Evolutionary conservation across 768 basidiomycete genomes (phyloP), one percentile per base, ranked within the genome.

Genomic region (Strobilomyces dryophilus): DNA sequence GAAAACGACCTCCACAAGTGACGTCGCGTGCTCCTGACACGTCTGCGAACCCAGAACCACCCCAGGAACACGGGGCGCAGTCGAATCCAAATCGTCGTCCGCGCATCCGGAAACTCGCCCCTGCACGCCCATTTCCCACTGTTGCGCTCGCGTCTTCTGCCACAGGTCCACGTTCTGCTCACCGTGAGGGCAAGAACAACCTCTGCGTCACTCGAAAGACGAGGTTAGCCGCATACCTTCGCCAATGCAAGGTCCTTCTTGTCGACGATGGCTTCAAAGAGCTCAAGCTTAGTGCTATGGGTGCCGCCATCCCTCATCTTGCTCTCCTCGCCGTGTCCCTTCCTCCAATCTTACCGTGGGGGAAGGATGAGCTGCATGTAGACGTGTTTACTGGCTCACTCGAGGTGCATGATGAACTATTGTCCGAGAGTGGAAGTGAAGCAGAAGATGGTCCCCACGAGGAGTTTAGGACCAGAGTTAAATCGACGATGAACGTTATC

Each of bases 251-350:
- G 61, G 78, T 83, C 53, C 69, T 85, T 27, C 69, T 92, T 42
- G 63, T 90, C 42, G 79, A 83, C 41, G 83, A 92, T 57, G 90
- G 87, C 84, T 90, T 89, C 63, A 86, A 86, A 57, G 83, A 80
- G 5, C 68, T 95, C 31, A 81, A 84, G 66, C 69, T 95, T 41
- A 82, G 79, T 54, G 92, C 89, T 7, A 87, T 94, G 83, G 92
- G 91, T 24, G 92, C 92, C 5, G 91, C 93, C 2, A 93, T 95
- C 52, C 91, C 92, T 3, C 85, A 84, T 61, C 80, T 92, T 21
- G 70, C 87, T 27, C 82, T 82, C 44, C 76, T 95, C 14, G 71
- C 79, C 12, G 78, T 84, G 6, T 84, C 89, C 20, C 74, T 94
- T 27, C 88, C 90, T 0, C 74, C 79, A 3, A 82, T 86, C 45